Evolutionary conservation across 495 filamentous ascomycete genomes (phyloP), one percentile per base, ranked within the genome.

Genomic region (Penicillium bovifimosum): DNA sequence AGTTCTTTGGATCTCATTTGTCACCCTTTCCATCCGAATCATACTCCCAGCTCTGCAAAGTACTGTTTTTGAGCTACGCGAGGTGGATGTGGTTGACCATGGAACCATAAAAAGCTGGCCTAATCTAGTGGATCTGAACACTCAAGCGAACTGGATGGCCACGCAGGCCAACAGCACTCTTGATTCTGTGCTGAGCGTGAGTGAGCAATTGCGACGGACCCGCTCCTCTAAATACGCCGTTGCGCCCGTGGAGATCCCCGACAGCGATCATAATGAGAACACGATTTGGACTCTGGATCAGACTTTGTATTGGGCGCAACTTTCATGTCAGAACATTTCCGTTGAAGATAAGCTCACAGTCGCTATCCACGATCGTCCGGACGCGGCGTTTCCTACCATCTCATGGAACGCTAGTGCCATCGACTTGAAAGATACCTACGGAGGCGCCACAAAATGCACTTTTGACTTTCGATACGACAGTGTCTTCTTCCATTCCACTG

Each of bases 31-130:
- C 11, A 67, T 71, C 33, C 67, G 71, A 35, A 63, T 74, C 47
- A 67, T 72, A 28, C 62, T 70, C 0, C 71, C 71, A 2, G 71
- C 71, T 6, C 31, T 74, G 43, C 66, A 72, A 39, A 68, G 64
- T 54, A 65, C 69, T 0, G 49, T 74, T 6, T 56, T 74, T 13
- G 71, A 74, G 51, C 51, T 74, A 1, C 61, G 69, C 2, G 62
- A 67, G 35, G 62, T 74, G 13, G 58, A 56, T 1, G 47, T 67
- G 4, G 32, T 63, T 3, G 24, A 51, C 9, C 28, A 64, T 35
- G 61, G 54, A 31, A n/a, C 57, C 1, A 61, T 72, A 62, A 63
- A 64, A 27, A 65, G 61, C 13, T 74, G 71, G 71, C 64, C 71
- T 3, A 18, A 55, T 2, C 35, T 74, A 51, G 59, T 71, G 13